phyloP scores from a whole-genome alignment of 148 eudicot species.

The Camellia granthamiana region DNA sequence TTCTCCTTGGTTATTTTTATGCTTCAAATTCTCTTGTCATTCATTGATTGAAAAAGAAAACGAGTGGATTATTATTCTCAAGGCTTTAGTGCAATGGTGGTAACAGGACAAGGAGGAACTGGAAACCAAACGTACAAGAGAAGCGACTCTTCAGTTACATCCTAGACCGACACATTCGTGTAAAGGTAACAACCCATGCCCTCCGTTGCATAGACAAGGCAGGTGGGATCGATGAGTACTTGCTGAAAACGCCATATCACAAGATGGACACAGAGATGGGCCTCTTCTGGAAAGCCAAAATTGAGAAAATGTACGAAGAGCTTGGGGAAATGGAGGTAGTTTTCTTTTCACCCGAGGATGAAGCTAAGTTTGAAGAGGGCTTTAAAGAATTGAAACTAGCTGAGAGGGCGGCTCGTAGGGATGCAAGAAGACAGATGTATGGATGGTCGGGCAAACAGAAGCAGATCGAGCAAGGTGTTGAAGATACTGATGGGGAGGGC shows the following conservation, averaged over 20 bases:
- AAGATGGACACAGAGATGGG: constrained; percentile 98
- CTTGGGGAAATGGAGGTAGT: constrained; percentile 73
- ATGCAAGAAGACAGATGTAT: constrained; percentile 55
- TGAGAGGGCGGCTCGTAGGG: constrained; percentile 52
- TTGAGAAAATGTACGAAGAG: constrained; percentile 84
- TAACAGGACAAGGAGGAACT: constrained; percentile 68
- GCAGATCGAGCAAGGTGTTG: constrained; percentile 25
- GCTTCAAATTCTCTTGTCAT: too few relatives aligned
- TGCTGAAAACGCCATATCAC: constrained; percentile 87
- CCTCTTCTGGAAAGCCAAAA: constrained; percentile 83
- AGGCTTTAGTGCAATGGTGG: not conserved
- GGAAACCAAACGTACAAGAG: constrained; percentile 94
- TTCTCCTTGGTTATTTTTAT: not conserved
- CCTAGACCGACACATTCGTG: constrained; percentile 78
- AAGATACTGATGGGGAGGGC: constrained; percentile 26
- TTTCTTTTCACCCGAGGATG: constrained; percentile 82
- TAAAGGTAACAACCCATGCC: constrained; percentile 88
- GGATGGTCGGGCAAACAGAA: constrained; percentile 36
- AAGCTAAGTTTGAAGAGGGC: constrained; percentile 68
- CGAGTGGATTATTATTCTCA: too few relatives aligned
- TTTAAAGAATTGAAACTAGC: constrained; percentile 56
- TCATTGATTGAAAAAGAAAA: too few relatives aligned
- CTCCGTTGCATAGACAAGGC: constrained; percentile 97
- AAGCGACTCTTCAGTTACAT: constrained; percentile 87
- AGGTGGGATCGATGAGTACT: constrained; percentile 94